Evolutionary conservation across 176 grass and related monocot genomes (phyloP).

Genomic region (Triticum turgidum): DNA sequence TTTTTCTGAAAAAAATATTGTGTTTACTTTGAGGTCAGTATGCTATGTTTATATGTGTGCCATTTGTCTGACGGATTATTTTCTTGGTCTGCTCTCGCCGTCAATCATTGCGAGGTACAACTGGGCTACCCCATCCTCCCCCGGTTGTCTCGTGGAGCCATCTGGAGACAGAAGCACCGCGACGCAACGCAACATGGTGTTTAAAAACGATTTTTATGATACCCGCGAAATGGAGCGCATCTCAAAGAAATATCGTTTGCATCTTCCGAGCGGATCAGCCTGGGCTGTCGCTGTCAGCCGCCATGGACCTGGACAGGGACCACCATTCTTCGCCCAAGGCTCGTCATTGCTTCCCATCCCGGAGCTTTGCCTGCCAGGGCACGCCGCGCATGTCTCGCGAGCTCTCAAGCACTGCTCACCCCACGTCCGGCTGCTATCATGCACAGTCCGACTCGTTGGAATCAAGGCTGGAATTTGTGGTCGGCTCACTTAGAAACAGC

Average conservation of each 20-base stretch:
- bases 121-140: background rate
- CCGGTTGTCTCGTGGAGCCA: background rate
- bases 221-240: background rate
- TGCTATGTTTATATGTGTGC: no score
- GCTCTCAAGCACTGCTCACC: background rate
- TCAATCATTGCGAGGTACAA: conserved; percentile 23
- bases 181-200: no score
- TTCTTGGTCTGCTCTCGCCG: background rate
- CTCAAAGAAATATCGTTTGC: background rate
- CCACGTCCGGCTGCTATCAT: background rate
- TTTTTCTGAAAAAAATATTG: no score
- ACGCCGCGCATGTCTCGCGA: background rate
- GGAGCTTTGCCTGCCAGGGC: background rate
- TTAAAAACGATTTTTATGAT: no score
- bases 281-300: background rate
- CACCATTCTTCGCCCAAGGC: background rate
- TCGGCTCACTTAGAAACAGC: background rate
- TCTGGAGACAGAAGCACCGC: background rate
- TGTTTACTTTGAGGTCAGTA: no score
- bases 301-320: background rate
- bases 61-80: no score
- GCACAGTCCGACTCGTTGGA: background rate
- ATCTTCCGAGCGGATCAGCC: conserved; percentile 2
- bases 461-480: background rate
- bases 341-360: background rate